phyloP scores from a whole-genome alignment of 306 rosid genomes.

The Cucurbita argyrosperma region DNA sequence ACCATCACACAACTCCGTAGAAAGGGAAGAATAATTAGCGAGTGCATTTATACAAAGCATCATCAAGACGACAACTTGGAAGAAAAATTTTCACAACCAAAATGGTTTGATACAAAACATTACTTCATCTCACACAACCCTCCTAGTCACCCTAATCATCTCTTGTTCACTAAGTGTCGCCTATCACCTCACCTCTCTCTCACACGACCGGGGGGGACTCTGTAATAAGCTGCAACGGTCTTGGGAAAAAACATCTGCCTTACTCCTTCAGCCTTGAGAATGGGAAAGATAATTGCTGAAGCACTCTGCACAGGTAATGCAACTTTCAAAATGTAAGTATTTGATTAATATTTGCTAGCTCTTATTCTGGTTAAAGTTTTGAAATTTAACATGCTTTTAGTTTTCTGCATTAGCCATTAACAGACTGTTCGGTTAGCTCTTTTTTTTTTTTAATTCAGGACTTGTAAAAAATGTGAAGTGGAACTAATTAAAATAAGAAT shows the following conservation, averaged over 20 bases:
- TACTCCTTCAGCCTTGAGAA: conserved; percentile 86
- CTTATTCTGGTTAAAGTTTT: background rate
- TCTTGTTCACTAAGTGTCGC: background rate
- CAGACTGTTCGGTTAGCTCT: background rate
- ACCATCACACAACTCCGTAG: background rate
- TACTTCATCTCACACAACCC: background rate
- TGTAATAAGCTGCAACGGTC: conserved; percentile 69
- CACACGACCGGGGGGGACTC: conserved; percentile 34
- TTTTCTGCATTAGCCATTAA: background rate
- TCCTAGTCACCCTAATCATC: background rate
- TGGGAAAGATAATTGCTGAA: conserved; percentile 74
- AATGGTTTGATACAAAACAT: background rate
- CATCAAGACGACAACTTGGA: background rate
- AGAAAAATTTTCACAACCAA: background rate
- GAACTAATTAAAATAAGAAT: no score
- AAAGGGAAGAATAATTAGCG: background rate
- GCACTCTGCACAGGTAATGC: conserved; percentile 46
- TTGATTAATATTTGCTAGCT: background rate
- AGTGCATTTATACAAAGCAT: background rate
- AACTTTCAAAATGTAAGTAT: background rate
- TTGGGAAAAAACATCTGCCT: conserved; percentile 92
- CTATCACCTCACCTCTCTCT: background rate
- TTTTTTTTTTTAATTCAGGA: no score
- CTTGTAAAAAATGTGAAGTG: no score
- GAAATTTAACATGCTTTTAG: background rate